Conservation (phyloP, 257 asterid species). For the Leonotis leonurus region DNA sequence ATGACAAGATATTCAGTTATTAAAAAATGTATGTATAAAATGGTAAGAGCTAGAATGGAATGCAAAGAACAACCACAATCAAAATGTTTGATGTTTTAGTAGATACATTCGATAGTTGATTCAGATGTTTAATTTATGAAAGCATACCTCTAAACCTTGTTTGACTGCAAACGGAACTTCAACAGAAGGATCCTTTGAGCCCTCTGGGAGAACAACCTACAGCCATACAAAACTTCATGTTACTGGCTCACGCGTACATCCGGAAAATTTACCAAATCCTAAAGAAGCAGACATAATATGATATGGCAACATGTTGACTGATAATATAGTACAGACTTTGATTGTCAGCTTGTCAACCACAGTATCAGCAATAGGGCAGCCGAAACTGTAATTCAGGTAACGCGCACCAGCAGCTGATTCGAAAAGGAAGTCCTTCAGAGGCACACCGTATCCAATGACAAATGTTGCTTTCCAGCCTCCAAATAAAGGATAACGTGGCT, state of each 20-base stretch:
- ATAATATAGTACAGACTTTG: slow-evolving; percentile 45
- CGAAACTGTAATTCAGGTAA: slow-evolving; percentile 84
- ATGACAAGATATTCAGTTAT: neutral
- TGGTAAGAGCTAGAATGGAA: neutral
- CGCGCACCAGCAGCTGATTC: slow-evolving; percentile 77
- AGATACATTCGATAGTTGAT: neutral
- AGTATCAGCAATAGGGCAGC: slow-evolving; percentile 81
- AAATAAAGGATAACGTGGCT: slow-evolving; percentile 94
- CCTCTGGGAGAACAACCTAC: slow-evolving; percentile 97
- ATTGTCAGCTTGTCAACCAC: slow-evolving; percentile 78
- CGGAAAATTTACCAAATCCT: neutral
- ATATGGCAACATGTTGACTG: neutral
- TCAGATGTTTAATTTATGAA: slow-evolving; percentile 3
- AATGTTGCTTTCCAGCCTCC: slow-evolving; percentile 99
- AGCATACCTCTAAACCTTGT: slow-evolving; percentile 71
- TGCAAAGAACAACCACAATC: neutral
- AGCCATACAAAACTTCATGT: slow-evolving; percentile 17
- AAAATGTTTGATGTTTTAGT: slow-evolving; percentile 9
- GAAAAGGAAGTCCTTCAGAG: slow-evolving; percentile 81
- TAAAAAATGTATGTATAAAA: neutral
- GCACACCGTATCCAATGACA: slow-evolving; percentile 84
- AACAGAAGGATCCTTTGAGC: slow-evolving; percentile 72
- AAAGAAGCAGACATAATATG: slow-evolving; percentile 11
- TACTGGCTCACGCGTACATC: slow-evolving; percentile 6
- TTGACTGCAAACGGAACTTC: slow-evolving; percentile 60